Conservation (phyloP, 1,284 basidiomycete genomes). For the Leccinum griseonigrum region DNA sequence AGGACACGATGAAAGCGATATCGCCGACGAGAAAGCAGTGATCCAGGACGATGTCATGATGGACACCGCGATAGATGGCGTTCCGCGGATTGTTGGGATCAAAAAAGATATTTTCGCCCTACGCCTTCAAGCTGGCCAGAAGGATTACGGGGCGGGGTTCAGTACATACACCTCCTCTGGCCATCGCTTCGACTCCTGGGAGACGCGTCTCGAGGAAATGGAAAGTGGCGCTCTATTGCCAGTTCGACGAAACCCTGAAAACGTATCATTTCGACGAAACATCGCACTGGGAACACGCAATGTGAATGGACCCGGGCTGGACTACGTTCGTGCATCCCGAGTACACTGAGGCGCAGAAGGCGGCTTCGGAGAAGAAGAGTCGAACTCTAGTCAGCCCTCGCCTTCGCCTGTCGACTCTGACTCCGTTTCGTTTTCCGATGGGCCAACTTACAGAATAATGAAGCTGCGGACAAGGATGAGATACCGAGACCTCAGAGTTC, state of each 20-base stretch:
- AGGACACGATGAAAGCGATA: constrained; percentile 61
- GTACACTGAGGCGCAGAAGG: constrained; percentile 19
- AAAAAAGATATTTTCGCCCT: constrained; percentile 65
- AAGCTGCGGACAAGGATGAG: constrained; percentile 23
- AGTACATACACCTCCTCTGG: constrained; percentile 34
- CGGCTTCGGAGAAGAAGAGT: too few species aligned
- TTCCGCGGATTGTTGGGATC: constrained; percentile 49
- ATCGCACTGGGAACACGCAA: constrained; percentile 49
- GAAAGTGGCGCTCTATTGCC: constrained; percentile 59
- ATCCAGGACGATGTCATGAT: constrained; percentile 44
- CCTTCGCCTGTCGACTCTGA: constrained; percentile 35
- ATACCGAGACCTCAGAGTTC: constrained; percentile 32
- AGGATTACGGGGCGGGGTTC: constrained; percentile 51
- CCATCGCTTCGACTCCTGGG: constrained; percentile 53
- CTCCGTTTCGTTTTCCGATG: constrained; percentile 40
- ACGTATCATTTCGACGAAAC: constrained; percentile 69
- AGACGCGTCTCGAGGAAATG: constrained; percentile 43
- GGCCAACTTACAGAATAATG: constrained; percentile 35
- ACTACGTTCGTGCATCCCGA: constrained; percentile 74
- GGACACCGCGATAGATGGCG: constrained; percentile 27
- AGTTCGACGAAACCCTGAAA: constrained; percentile 78
- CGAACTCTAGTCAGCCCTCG: background rate
- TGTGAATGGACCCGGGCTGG: constrained; percentile 50
- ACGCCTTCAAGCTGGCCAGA: constrained; percentile 50
- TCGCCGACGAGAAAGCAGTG: constrained; percentile 59